phyloP scores from a whole-genome alignment of 1,284 basidiomycete genomes.

The Trichosporon ovoides region DNA sequence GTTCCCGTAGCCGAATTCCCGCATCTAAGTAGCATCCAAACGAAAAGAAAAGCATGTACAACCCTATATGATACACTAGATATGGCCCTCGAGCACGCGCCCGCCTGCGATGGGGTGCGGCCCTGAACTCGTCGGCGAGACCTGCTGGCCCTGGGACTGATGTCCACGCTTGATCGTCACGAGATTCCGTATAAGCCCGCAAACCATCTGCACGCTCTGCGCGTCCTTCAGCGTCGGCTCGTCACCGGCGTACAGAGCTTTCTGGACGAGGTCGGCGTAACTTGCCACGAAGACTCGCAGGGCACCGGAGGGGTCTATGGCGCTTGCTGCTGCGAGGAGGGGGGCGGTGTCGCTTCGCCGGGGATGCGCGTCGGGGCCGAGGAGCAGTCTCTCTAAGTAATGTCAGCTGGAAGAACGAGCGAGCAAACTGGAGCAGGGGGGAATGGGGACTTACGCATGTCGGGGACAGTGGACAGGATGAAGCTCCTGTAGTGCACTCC shows the following conservation, averaged over 20 bases:
- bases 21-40: too few species aligned
- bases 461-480: conserved; percentile 32
- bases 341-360: conserved; percentile 58
- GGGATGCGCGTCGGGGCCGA: conserved; percentile 38
- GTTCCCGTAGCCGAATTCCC: too few species aligned
- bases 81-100: not conserved
- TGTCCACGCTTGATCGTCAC: not conserved
- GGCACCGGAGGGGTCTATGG: conserved; percentile 14
- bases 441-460: conserved; percentile 37
- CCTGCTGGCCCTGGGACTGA: not conserved
- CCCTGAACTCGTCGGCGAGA: too few species aligned
- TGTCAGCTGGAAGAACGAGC: not conserved
- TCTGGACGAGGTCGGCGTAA: conserved; percentile 69
- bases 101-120: not conserved
- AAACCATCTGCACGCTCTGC: conserved; percentile 60
- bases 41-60: not conserved
- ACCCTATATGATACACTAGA: not conserved
- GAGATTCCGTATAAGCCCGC: conserved; percentile 53
- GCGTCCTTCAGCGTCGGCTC: conserved; percentile 70
- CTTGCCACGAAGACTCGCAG: conserved; percentile 65
- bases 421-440: too few species aligned
- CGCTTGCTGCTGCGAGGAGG: conserved; percentile 59
- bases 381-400: conserved; percentile 12
- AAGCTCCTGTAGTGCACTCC: conserved; percentile 39
- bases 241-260: conserved; percentile 59